Evolutionary conservation across 805 yeast species (phyloP).

Genomic region (Yarrowia divulgata): DNA sequence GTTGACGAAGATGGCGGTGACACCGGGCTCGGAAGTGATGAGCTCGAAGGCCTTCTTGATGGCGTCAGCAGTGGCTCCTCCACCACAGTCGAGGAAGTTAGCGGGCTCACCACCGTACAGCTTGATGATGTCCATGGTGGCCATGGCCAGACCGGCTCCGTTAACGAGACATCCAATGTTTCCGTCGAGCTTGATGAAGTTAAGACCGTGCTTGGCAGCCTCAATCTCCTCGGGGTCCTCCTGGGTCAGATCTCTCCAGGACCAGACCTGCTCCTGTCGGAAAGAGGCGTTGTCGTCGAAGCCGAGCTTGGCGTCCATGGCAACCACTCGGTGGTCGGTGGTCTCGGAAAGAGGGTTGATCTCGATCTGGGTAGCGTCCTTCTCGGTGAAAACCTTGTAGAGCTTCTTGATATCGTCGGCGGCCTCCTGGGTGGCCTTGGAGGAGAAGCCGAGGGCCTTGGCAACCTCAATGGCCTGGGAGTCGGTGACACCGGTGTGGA

Average conservation of each 20-base stretch:
- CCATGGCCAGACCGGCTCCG: slow-evolving; percentile 99
- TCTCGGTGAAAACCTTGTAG: slow-evolving; percentile 87
- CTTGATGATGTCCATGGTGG: slow-evolving; percentile 99
- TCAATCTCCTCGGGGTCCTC: slow-evolving; percentile 97
- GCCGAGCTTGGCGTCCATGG: slow-evolving; percentile 99
- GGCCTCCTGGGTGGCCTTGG: slow-evolving; percentile 80
- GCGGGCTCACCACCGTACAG: slow-evolving; percentile 99
- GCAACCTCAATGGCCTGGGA: slow-evolving; percentile 79
- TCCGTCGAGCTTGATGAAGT: slow-evolving; percentile 97
- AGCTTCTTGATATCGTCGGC: slow-evolving; percentile 85
- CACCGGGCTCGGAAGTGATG: slow-evolving; percentile 86
- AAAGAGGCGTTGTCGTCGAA: slow-evolving; percentile 96
- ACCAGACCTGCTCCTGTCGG: slow-evolving; percentile 93
- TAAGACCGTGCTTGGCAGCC: slow-evolving; percentile 88
- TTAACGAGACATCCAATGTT: slow-evolving; percentile 98
- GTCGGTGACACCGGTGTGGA: slow-evolving; percentile 80
- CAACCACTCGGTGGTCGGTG: slow-evolving; percentile 84
- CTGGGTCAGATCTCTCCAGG: slow-evolving; percentile 97
- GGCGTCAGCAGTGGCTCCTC: slow-evolving; percentile 99
- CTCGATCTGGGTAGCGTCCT: slow-evolving; percentile 97
- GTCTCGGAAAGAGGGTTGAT: slow-evolving; percentile 98
- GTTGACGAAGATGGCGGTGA: slow-evolving; percentile 95
- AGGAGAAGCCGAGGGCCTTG: slow-evolving; percentile 78
- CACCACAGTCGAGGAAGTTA: slow-evolving; percentile 99
- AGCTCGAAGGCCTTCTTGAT: slow-evolving; percentile 95